Conservation (phyloP, 202 grass and related monocot genomes). For the Dendrocalamus latiflorus region DNA sequence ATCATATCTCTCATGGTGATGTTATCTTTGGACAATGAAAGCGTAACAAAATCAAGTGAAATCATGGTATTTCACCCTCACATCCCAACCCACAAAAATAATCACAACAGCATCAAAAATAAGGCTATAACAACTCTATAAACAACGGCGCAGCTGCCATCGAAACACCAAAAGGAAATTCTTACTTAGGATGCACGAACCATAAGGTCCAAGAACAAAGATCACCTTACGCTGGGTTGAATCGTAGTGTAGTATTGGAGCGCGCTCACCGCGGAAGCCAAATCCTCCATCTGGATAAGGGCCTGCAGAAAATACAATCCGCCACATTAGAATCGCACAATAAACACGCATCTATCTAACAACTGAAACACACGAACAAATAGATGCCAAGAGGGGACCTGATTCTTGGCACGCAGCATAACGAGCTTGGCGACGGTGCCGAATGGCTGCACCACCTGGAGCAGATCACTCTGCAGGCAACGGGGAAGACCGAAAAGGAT, state of each 20-base stretch:
- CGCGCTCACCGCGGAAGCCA: slow-evolving; percentile 49
- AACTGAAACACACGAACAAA: background rate
- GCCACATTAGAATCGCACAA: background rate
- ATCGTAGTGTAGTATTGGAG: slow-evolving; percentile 72
- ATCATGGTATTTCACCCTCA: background rate
- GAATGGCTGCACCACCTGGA: slow-evolving; percentile 80
- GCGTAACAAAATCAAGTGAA: background rate
- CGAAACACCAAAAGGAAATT: background rate
- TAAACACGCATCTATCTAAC: background rate
- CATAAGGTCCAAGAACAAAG: background rate
- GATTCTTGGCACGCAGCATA: slow-evolving; percentile 72
- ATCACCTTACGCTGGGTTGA: slow-evolving; percentile 76
- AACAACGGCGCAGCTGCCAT: background rate
- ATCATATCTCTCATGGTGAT: background rate
- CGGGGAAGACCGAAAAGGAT: background rate
- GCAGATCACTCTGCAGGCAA: slow-evolving; percentile 50
- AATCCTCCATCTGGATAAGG: slow-evolving; percentile 80
- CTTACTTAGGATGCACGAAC: background rate
- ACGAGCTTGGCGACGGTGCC: slow-evolving; percentile 63
- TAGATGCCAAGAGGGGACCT: slow-evolving; percentile 31
- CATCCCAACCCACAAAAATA: background rate
- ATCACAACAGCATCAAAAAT: background rate
- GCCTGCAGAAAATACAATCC: slow-evolving; percentile 37
- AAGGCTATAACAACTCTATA: background rate
- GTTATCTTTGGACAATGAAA: background rate